phyloP scores from a whole-genome alignment of 2,329 filamentous ascomycete genomes.

The Zasmidium angulare region DNA sequence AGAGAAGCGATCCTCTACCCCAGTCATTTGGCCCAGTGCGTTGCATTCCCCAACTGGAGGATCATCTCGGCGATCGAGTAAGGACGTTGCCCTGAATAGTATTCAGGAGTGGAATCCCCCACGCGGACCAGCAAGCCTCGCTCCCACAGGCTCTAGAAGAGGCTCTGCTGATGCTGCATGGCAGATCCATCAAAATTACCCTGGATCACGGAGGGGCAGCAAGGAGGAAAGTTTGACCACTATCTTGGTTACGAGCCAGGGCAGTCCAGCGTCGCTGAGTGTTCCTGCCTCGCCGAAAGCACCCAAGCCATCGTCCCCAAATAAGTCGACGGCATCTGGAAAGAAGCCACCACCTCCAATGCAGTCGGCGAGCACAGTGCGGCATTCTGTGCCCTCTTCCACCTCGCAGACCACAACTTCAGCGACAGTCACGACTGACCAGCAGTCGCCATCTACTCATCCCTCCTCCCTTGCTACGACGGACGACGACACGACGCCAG shows the following conservation, averaged over 20 bases:
- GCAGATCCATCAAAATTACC: constrained; percentile 35
- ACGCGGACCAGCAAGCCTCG: constrained; percentile 30
- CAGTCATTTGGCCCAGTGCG: constrained; percentile 19
- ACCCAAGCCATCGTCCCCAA: constrained; percentile 20
- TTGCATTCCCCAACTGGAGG: constrained; percentile 26
- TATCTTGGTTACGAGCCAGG: constrained; percentile 35
- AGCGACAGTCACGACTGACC: constrained; percentile 30
- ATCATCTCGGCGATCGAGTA: constrained; percentile 35
- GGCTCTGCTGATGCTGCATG: constrained; percentile 37
- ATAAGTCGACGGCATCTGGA: constrained; percentile 5
- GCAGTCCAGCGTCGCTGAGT: constrained; percentile 26
- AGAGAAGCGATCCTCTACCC: constrained; percentile 28
- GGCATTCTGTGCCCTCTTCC: constrained; percentile 32
- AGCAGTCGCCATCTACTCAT: constrained; percentile 34
- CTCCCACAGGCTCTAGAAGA: constrained; percentile 29
- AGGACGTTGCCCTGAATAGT: constrained; percentile 37
- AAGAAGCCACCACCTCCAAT: constrained; percentile 11
- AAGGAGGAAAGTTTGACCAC: constrained; percentile 38
- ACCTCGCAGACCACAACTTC: constrained; percentile 36
- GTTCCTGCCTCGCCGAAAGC: constrained; percentile 23
- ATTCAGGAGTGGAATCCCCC: constrained; percentile 31
- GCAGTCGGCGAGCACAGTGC: constrained; percentile 10
- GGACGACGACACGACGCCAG: constrained; percentile 26
- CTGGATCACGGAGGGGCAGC: constrained; percentile 33
- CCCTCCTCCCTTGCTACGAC: constrained; percentile 35